phyloP scores from a whole-genome alignment of 140 eudicot genomes.

The Cichorium intybus region DNA sequence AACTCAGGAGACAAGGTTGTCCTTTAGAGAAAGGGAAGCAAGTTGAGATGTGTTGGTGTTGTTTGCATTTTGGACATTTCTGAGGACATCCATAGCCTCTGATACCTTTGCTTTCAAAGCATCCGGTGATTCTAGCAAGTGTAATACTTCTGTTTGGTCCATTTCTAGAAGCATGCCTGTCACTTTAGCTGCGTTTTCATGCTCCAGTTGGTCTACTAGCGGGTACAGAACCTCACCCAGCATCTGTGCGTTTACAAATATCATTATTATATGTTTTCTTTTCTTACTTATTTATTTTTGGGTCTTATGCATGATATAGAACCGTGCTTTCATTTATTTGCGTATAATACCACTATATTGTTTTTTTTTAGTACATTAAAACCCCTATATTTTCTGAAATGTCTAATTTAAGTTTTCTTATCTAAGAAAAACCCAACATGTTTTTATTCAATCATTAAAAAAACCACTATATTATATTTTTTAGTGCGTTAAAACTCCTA shows the following conservation, averaged over 20 bases:
- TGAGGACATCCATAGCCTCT: constrained; percentile 68
- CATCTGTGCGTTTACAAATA: constrained; percentile 41
- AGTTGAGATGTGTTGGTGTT: constrained; percentile 47
- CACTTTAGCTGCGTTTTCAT: constrained; percentile 61
- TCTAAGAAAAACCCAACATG: no score
- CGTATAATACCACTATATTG: no score
- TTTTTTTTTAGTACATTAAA: no score
- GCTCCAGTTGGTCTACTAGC: constrained; percentile 63
- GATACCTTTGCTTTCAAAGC: constrained; percentile 66
- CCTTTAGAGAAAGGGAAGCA: constrained; percentile 48
- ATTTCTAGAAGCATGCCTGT: constrained; percentile 74
- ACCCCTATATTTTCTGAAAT: no score
- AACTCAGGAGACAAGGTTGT: constrained; percentile 48
- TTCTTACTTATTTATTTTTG: no score
- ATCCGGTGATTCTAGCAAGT: constrained; percentile 64
- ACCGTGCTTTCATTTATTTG: no score
- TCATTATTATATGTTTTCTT: no score
- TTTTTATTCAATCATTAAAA: no score
- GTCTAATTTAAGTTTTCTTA: no score
- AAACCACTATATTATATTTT: no score
- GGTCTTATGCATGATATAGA: no score
- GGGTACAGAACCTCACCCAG: constrained; percentile 59
- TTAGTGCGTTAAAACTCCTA: no score
- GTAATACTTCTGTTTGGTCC: constrained; percentile 73
- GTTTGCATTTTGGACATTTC: constrained; percentile 30